Conservation (phyloP, 305 asterid genomes). For the Fraxinus floribunda region DNA sequence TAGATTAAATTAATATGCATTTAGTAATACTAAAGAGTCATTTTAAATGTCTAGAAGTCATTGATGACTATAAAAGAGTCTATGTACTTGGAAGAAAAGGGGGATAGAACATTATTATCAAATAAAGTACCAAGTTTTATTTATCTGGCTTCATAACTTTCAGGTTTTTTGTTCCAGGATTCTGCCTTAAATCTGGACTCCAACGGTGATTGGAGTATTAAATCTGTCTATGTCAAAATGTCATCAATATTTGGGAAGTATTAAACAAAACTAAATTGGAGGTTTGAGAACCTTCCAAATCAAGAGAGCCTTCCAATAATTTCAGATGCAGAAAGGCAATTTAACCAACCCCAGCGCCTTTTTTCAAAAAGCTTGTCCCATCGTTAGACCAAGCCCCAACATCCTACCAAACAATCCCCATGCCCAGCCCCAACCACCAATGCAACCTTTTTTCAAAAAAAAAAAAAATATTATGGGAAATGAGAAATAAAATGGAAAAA, state of each 20-base stretch:
- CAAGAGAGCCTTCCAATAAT: neutral
- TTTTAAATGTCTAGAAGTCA: neutral
- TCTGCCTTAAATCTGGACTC: no score
- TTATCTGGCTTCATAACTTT: no score
- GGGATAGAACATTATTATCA: neutral
- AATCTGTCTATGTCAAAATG: neutral
- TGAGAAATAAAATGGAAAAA: neutral
- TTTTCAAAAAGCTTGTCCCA: neutral
- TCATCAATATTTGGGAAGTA: neutral
- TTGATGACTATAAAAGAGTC: neutral
- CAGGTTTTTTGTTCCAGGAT: no score
- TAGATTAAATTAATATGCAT: neutral
- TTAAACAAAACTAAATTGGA: neutral
- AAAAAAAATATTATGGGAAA: neutral
- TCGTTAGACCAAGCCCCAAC: neutral
- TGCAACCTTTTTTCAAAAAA: neutral
- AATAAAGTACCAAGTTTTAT: neutral
- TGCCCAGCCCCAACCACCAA: neutral
- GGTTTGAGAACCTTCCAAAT: neutral
- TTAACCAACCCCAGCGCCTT: neutral
- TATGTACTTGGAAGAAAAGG: neutral
- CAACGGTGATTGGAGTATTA: neutral
- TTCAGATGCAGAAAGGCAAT: neutral
- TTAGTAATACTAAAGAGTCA: neutral
- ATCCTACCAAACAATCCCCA: neutral